Evolutionary conservation across 371 early-diverging fungal genomes (phyloP).

Genomic region (Mortierella sp.): DNA sequence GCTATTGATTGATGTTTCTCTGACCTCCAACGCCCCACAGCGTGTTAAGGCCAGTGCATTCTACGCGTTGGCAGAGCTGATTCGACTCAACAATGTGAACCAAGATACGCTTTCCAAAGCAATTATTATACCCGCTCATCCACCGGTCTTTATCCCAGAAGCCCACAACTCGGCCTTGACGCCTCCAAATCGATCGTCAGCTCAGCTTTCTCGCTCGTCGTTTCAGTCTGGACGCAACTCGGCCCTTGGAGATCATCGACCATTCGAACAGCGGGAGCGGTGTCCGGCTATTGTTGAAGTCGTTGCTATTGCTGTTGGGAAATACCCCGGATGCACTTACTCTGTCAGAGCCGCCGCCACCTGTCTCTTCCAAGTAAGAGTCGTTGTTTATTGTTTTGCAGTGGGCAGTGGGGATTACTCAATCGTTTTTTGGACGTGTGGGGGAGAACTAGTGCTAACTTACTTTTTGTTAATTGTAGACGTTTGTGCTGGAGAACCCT

Average conservation of each 20-base stretch:
- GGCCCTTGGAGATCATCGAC: conserved; percentile 44
- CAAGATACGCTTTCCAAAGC: conserved; percentile 79
- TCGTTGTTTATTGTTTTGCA: background rate
- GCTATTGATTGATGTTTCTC: conserved; percentile 63
- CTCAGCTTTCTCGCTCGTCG: conserved; percentile 42
- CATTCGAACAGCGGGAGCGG: conserved; percentile 39
- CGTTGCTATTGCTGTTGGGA: conserved; percentile 70
- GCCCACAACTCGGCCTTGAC: conserved; percentile 17
- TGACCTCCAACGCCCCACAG: conserved; percentile 63
- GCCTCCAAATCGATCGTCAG: conserved; percentile 37
- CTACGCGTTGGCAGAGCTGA: conserved; percentile 86
- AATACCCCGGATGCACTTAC: conserved; percentile 65
- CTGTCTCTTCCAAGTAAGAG: conserved; percentile 73
- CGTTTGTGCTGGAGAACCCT: conserved; percentile 81
- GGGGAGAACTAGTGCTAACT: background rate
- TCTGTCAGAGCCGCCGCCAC: conserved; percentile 82
- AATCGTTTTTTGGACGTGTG: background rate
- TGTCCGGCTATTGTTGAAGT: conserved; percentile 75
- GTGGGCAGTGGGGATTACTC: background rate
- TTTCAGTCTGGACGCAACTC: conserved; percentile 59
- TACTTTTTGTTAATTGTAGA: conserved; percentile 44
- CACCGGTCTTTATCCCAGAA: conserved; percentile 20
- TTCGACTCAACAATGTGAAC: conserved; percentile 80
- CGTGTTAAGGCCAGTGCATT: conserved; percentile 73
- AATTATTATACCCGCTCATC: conserved; percentile 60